These are phyloP conservation scores for Phytophthora palmivora DNA, from an alignment of 352 stramenopile species.

Conservation along the genomic window DNA sequence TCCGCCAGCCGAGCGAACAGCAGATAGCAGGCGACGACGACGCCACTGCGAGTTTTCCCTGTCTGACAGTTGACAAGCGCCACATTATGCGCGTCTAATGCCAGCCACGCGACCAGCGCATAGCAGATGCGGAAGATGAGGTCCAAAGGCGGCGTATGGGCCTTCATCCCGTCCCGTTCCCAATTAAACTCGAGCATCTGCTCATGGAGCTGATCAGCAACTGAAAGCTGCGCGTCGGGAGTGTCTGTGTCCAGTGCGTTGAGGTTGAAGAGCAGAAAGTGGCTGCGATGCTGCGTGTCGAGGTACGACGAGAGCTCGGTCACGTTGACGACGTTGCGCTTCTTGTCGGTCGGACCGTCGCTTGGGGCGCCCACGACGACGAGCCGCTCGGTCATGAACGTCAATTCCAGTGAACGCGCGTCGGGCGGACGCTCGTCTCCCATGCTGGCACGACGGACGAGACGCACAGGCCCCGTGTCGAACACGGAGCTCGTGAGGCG, in stretches of 20 bases:
- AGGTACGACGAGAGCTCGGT: slow-evolving; percentile 71
- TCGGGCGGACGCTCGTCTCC: slow-evolving; percentile 32
- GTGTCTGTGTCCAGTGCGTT: slow-evolving; percentile 47
- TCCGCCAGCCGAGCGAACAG: slow-evolving; percentile 83
- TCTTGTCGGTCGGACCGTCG: slow-evolving; percentile 67
- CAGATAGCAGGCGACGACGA: slow-evolving; percentile 94
- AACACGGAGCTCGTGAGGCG: slow-evolving; percentile 80
- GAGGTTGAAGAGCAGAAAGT: slow-evolving; percentile 87
- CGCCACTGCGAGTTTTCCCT: slow-evolving; percentile 93
- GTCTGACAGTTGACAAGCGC: slow-evolving; percentile 91
- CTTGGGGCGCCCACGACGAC: slow-evolving; percentile 68
- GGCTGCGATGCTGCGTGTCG: slow-evolving; percentile 56
- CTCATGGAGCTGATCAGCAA: slow-evolving; percentile 68
- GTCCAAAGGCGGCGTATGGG: slow-evolving; percentile 81
- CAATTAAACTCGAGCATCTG: slow-evolving; percentile 89
- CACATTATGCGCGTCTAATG: slow-evolving; percentile 81
- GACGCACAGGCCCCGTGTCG: slow-evolving; percentile 44
- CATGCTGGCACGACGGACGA: slow-evolving; percentile 48
- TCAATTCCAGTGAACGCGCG: slow-evolving; percentile 64
- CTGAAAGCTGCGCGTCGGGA: slow-evolving; percentile 3
- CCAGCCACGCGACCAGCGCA: slow-evolving; percentile 92
- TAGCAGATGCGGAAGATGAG: slow-evolving; percentile 94
- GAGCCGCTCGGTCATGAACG: slow-evolving; percentile 75
- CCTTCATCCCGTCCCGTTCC: slow-evolving; percentile 85
- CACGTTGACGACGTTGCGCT: slow-evolving; percentile 75